Base-by-base conservation (phyloP, 164 flowering plant species). In the Malania oleifera region DNA sequence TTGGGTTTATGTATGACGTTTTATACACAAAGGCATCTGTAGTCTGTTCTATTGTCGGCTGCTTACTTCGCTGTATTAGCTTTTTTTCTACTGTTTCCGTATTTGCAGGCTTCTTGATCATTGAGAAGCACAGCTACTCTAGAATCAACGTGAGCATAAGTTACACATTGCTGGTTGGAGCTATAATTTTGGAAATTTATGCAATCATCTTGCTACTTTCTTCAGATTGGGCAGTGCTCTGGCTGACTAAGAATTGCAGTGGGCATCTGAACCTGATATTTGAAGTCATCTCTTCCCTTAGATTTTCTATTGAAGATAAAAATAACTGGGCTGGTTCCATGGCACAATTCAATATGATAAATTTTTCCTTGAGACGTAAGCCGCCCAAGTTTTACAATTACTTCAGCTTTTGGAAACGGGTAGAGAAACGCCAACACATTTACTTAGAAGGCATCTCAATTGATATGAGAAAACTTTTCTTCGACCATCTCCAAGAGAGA, bases 321-420 rank as follows among this genome's bases (percentile, higher is more conserved):
- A 61, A 27, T 22, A 40, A 39, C n/a, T 61, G 64, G 50, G 52
- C 57, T 8, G 35, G 34, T 10, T 20, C 18, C 48, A 51, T 61
- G 50, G 64, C 31, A 19, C 49, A 53, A 18, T 40, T n/a, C 27
- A 61, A 43, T 15, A 38, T 61, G 19, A 40, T 61, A 8, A 20
- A n/a, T 0, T 27, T 9, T 41, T 43, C 39, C 39, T 11, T 20
- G 7, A 27, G 3, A 19, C 13, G 27, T 24, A 20, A 34, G 14
- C 52, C 20, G 3, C 11, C 15, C 14, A 45, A 34, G 52, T 47
- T 31, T 2, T 11, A 46, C 34, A 23, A 11, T 7, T 37, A 22
- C 35, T 37, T 29, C 14, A n/a, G 18, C 46, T 35, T 52, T 3
- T 10, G 18, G 7, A 24, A 59, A 46, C 29, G 12, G 5, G 4